These are phyloP conservation scores for Lipomyces mesembrius DNA, from an alignment of 805 yeast genomes.

Conservation along the genomic window DNA sequence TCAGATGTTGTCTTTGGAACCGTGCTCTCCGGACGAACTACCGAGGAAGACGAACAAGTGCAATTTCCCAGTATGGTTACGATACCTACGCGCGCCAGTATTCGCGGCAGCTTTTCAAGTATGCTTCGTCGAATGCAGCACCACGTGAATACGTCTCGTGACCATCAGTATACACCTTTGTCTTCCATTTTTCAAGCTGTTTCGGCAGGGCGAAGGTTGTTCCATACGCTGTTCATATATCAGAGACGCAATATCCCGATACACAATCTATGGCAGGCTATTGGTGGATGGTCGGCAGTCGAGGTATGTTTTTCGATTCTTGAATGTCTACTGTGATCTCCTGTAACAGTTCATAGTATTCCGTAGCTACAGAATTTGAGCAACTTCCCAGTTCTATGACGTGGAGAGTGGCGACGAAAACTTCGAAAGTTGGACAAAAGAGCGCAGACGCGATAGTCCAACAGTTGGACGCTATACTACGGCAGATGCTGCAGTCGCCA, in stretches of 20 bases:
- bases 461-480: conserved; percentile 24
- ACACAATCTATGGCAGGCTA: conserved; percentile 25
- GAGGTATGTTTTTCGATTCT: conserved; percentile 24
- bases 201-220: conserved; percentile 20
- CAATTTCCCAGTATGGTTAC: conserved; percentile 38
- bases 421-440: conserved; percentile 1
- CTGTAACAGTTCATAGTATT: conserved; percentile 15
- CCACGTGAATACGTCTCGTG: conserved; percentile 3
- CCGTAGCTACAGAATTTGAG: conserved; percentile 35
- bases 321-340: not conserved
- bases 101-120: conserved; percentile 14
- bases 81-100: conserved; percentile 19
- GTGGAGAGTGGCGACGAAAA: conserved; percentile 31
- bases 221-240: conserved; percentile 38
- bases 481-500: conserved; percentile 9
- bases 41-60: conserved; percentile 29
- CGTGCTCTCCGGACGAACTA: conserved; percentile 35
- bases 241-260: conserved; percentile 14
- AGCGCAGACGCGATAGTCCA: conserved; percentile 2
- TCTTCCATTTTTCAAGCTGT: conserved; percentile 9
- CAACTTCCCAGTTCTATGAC: conserved; percentile 3
- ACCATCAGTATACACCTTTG: conserved; percentile 23
- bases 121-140: conserved; percentile 23
- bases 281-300: conserved; percentile 19
- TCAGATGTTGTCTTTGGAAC: conserved; percentile 37